Evolutionary conservation across 2,329 filamentous ascomycete species (phyloP).

Genomic region (Pseudogymnoascus sp.): DNA sequence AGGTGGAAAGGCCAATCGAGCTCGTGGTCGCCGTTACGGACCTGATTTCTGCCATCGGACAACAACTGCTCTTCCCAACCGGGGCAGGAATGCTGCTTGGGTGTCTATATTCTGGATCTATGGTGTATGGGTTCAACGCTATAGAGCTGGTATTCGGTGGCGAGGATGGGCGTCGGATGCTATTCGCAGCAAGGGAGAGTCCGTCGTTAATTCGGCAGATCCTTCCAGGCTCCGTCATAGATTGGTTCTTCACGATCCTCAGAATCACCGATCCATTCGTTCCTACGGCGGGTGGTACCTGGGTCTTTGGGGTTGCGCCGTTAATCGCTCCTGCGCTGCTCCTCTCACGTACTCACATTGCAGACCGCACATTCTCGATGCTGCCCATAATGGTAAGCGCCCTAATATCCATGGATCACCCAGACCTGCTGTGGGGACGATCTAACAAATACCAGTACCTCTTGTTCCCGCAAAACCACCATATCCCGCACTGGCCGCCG

Average conservation of each 20-base stretch:
- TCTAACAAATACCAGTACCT: conserved; percentile 21
- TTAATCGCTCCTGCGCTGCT: conserved; percentile 61
- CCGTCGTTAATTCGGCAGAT: not conserved
- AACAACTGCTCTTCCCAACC: conserved; percentile 22
- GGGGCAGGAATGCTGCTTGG: conserved; percentile 27
- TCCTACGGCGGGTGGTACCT: conserved; percentile 15
- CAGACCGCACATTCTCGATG: conserved; percentile 37
- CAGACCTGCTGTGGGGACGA: conserved; percentile 16
- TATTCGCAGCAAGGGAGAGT: conserved; percentile 28
- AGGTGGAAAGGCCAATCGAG: conserved; percentile 66
- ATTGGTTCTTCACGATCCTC: conserved; percentile 14
- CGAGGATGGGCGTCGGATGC: conserved; percentile 48
- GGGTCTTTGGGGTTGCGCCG: conserved; percentile 45
- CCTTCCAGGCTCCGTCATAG: not conserved
- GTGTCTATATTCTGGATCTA: conserved; percentile 42
- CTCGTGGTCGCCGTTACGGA: conserved; percentile 46
- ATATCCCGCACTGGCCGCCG: conserved; percentile 37
- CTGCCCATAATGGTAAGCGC: conserved; percentile 33
- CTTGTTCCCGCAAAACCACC: conserved; percentile 3
- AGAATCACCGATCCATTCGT: conserved; percentile 22
- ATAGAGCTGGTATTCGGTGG: conserved; percentile 58
- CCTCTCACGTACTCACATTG: conserved; percentile 55
- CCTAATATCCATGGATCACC: conserved; percentile 43
- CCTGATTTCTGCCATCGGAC: conserved; percentile 16
- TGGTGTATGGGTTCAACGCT: conserved; percentile 52